Base-by-base conservation (phyloP, 1,284 basidiomycete genomes). In the Naganishia sp. region DNA sequence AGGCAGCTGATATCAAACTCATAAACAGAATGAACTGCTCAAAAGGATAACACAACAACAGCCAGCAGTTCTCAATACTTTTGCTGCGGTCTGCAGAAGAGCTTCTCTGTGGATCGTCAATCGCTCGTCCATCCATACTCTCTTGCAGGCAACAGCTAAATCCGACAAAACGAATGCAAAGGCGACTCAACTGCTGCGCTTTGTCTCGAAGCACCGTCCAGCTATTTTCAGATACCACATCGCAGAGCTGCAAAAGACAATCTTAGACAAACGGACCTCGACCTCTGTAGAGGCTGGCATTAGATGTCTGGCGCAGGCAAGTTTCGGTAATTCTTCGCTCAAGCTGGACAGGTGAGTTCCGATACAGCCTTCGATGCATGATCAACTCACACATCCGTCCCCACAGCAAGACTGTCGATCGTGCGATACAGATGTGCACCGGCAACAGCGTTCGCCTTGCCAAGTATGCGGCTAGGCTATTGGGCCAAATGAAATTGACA, bases 381-480 rank as follows among this genome's bases (percentile, higher is more conserved):
- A 51, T 42, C 5, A 32, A 23, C 21, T 45, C 9, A 49, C n/a
- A 45, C 2, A 7, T 13, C n/a, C 46, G 17, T 42, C 11, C n/a
- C 50, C 46, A 67, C 68, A 79, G 75, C 49, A 73, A 74, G 62
- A 70, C 87, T 0, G 77, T 87, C 10, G 90, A 94, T 43, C 83
- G 87, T 17, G 82, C 90, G 9, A 80, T 81, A 63, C 82, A 84
- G 35, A 85, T 87, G 70, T 88, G 86, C 0, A 76, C 87, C 41
- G 84, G 85, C 11, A 83, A 86, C 1, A 86, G 88, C 41, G 81
- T 82, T 21, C 82, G 85, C 21, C 87, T 90, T 72, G 90, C 93
- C 23, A 98, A 98, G 77, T 94, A 91, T 77, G 91, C 93, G 0
- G 86, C 90, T 0, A 86, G 92, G 28, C 81, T 94, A 54, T 73